A percentile compares a stretch with the other conserved stretches of the same genome.
These are phyloP conservation scores for Daldinia sp. DNA, from an alignment of 2,329 filamentous ascomycete species.

Conservation along the genomic window DNA sequence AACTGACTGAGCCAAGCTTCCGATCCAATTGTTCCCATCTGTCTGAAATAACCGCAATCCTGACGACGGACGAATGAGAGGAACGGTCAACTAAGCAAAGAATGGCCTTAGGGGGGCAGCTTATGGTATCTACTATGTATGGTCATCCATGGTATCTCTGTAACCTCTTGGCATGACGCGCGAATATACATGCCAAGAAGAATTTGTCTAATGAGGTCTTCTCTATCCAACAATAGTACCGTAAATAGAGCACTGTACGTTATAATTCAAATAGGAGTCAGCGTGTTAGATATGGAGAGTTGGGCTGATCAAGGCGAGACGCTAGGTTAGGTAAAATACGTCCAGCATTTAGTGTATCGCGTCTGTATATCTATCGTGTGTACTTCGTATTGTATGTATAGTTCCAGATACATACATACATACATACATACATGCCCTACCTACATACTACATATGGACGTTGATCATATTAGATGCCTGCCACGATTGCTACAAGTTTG, in stretches of 20 bases:
- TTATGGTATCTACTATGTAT: too few species aligned
- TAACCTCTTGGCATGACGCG: slow-evolving; percentile 32
- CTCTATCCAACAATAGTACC: slow-evolving; percentile 5
- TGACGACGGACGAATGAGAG: slow-evolving; percentile 18
- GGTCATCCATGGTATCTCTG: slow-evolving; percentile 25
- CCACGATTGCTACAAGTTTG: slow-evolving; percentile 33
- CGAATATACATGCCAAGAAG: slow-evolving; percentile 32
- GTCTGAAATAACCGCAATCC: slow-evolving; percentile 27
- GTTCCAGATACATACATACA: slow-evolving; percentile 1
- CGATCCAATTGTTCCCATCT: slow-evolving; percentile 21
- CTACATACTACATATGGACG: too few species aligned
- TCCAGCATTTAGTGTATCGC: too few species aligned
- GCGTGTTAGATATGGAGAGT: slow-evolving; percentile 3
- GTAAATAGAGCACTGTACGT: slow-evolving; percentile 25
- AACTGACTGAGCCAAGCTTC: slow-evolving; percentile 24
- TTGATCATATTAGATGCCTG: slow-evolving; percentile 19
- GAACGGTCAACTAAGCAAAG: not conserved
- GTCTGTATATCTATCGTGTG: too few species aligned
- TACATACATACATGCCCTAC: not conserved
- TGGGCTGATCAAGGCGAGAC: slow-evolving; percentile 5
- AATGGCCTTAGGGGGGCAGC: not conserved
- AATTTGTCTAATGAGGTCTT: slow-evolving; percentile 30
- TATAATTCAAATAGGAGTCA: not conserved
- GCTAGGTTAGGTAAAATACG: slow-evolving; percentile 3
- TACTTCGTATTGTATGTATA: too few species aligned